These are phyloP conservation scores for Haplosporangium gracile DNA, from an alignment of 192 early-diverging fungal genomes.

Conservation along the genomic window DNA sequence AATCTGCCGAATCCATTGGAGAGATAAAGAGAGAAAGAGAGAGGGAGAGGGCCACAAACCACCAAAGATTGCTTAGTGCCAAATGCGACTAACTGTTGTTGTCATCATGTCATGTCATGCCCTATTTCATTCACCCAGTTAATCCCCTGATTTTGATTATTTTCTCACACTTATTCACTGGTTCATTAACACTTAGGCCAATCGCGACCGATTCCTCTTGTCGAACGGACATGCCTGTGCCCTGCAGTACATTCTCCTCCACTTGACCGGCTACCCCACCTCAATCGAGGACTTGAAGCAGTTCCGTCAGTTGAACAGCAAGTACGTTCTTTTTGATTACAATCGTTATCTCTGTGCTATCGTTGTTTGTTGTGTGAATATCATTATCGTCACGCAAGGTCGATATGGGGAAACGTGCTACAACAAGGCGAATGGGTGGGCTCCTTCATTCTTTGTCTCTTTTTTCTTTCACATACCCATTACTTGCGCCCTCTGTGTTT, in stretches of 20 bases:
- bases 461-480: background rate
- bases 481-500: background rate
- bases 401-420: background rate
- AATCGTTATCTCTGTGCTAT: background rate
- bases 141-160: background rate
- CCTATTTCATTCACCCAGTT: background rate
- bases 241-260: constrained; percentile 91
- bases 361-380: background rate
- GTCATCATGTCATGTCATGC: background rate
- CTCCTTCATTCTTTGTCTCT: background rate
- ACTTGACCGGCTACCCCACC: constrained; percentile 90
- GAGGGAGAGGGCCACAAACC: too few species aligned
- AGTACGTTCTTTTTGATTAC: constrained; percentile 67
- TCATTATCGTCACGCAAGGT: background rate
- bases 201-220: constrained; percentile 97
- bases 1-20: too few species aligned
- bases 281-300: constrained; percentile 91
- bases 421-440: background rate
- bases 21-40: too few species aligned
- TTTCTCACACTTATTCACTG: background rate
- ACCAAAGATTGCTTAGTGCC: background rate
- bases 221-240: constrained; percentile 98
- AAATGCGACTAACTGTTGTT: background rate
- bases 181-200: constrained; percentile 62
- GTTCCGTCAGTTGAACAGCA: constrained; percentile 87